These are phyloP conservation scores for Backusella parvicylindrica DNA, from an alignment of 192 early-diverging fungal species.

Conservation along the genomic window DNA sequence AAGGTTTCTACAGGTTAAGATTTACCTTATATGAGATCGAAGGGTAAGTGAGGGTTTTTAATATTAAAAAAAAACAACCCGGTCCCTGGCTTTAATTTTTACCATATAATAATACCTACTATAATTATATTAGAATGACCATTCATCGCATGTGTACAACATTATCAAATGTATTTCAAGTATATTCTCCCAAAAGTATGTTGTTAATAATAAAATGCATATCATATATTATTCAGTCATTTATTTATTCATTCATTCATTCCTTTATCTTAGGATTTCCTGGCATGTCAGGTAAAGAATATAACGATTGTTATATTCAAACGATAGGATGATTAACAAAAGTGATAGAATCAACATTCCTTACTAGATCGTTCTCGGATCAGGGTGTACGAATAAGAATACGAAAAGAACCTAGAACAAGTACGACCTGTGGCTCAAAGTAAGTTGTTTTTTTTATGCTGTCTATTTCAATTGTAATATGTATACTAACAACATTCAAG, in stretches of 20 bases:
- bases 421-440: background rate
- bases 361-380: conserved; percentile 87
- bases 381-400: conserved; percentile 92
- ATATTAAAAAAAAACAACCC: background rate
- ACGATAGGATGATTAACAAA: background rate
- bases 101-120: conserved; percentile 16
- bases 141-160: conserved; percentile 66
- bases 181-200: conserved; percentile 77
- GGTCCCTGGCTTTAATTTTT: background rate
- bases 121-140: conserved; percentile 43
- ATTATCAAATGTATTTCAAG: conserved; percentile 75
- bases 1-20: conserved; percentile 79
- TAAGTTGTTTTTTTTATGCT: background rate
- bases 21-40: conserved; percentile 90
- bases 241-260: background rate
- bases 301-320: background rate
- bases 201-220: background rate
- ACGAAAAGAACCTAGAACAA: conserved; percentile 62
- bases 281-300: conserved; percentile 70
- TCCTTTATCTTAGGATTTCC: conserved; percentile 62
- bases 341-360: conserved; percentile 67
- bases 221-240: too few species aligned
- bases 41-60: conserved; percentile 39
- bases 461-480: background rate
- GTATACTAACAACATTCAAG: background rate